Evolutionary conservation across 2,329 filamentous ascomycete genomes (phyloP).

Genomic region (Rhynchosporium agropyri): DNA sequence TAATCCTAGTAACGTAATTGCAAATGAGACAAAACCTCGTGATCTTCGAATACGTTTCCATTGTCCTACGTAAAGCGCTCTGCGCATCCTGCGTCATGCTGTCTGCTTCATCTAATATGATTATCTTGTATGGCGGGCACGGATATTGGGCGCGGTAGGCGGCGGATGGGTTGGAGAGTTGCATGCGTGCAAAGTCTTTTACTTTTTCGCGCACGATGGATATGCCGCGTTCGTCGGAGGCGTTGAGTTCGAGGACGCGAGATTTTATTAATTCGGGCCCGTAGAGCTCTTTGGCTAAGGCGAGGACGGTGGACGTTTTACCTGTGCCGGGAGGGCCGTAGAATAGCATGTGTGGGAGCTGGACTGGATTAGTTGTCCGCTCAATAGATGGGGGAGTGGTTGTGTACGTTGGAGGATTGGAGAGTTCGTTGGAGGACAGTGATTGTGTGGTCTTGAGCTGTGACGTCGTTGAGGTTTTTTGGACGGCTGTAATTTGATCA

Average conservation of each 20-base stretch:
- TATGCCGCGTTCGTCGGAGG: slow-evolving; percentile 97
- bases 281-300: slow-evolving; percentile 95
- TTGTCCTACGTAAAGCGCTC: slow-evolving; percentile 86
- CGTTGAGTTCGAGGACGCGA: slow-evolving; percentile 97
- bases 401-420: slow-evolving; percentile 83
- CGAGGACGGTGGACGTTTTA: slow-evolving; percentile 97
- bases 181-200: slow-evolving; percentile 96
- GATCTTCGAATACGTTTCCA: slow-evolving; percentile 97
- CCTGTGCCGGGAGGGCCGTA: slow-evolving; percentile 97
- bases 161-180: slow-evolving; percentile 76
- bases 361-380: slow-evolving; percentile 29
- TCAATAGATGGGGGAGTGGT: slow-evolving; percentile 11
- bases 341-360: slow-evolving; percentile 98
- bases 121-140: slow-evolving; percentile 98
- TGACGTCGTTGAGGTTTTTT: slow-evolving; percentile 90
- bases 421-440: slow-evolving; percentile 89
- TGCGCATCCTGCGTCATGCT: slow-evolving; percentile 99
- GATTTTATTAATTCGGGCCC: slow-evolving; percentile 91
- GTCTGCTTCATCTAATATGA: slow-evolving; percentile 97
- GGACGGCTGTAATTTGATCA: slow-evolving; percentile 66
- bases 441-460: slow-evolving; percentile 96
- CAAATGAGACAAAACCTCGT: slow-evolving; percentile 97
- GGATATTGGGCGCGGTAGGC: slow-evolving; percentile 74
- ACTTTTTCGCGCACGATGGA: slow-evolving; percentile 96
- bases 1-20: slow-evolving; percentile 98